A percentile compares a stretch with the other conserved stretches of the same genome.
Conservation (phyloP, 1,139 yeast species). For the Pichia sp. region DNA sequence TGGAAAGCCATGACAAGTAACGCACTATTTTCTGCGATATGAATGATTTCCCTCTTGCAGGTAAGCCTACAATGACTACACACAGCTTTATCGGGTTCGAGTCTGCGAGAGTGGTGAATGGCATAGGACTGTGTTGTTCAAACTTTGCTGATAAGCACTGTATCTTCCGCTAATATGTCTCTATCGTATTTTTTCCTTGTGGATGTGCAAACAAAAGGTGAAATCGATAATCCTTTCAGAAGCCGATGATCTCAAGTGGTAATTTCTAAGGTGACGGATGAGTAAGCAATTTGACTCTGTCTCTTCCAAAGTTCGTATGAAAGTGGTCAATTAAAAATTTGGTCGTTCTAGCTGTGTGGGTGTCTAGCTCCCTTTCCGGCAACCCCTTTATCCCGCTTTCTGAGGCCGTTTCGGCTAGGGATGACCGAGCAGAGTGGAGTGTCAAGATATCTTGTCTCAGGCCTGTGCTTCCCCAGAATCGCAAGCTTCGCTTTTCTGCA, state of each 20-base stretch:
- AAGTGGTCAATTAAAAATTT: neutral
- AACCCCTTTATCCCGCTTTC: neutral
- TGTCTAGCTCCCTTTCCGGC: neutral
- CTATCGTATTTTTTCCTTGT: neutral
- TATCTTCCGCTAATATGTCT: neutral
- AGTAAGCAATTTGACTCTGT: neutral
- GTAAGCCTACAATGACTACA: constrained; percentile 73
- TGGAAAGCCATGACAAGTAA: constrained; percentile 86
- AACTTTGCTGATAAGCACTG: neutral
- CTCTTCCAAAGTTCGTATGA: neutral
- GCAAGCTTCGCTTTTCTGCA: neutral
- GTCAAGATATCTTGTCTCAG: neutral
- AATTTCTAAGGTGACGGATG: too few relatives aligned
- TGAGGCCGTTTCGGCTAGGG: neutral
- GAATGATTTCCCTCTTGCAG: constrained; percentile 75
- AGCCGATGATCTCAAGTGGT: too few relatives aligned
- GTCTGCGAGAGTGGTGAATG: constrained; percentile 70
- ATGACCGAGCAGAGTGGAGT: neutral
- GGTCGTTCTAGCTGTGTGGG: neutral
- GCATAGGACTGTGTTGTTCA: constrained; percentile 39
- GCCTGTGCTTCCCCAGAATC: constrained; percentile 5
- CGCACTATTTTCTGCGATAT: constrained; percentile 82
- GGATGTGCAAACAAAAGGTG: too few relatives aligned
- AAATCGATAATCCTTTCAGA: too few relatives aligned
- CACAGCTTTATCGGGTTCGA: constrained; percentile 69